Evolutionary conservation across 2,329 filamentous ascomycete genomes (phyloP), one percentile per base, ranked within the genome.

Genomic region (Fusarium sterilihyphosum): DNA sequence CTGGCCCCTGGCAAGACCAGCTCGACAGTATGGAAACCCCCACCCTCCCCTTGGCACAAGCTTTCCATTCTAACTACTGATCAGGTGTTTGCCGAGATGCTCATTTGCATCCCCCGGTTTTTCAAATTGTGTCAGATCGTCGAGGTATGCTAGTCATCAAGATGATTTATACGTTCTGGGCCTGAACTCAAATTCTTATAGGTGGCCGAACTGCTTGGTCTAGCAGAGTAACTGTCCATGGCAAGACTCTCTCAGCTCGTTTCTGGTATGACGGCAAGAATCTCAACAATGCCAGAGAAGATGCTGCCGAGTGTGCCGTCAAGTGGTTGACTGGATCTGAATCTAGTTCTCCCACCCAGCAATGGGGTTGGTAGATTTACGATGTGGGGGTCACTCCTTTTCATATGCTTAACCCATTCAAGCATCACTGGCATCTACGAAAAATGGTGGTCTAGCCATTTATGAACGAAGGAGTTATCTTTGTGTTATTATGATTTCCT

Each of bases 211-310:
- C 95, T 67, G 95, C 95, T 66, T 98, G 95, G 95, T 96, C 94
- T 66, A 93, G 92, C 85, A 89, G 88, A 67, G 94, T 97, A 67
- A 90, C 87, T n/a, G 89, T 97, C 66, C 86, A 89, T 77, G 92
- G 91, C 61, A 84, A 88, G 58, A 87, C 85, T 53, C 88, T 94
- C 78, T 81, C 88, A n/a, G 94, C 94, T 53, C 90, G 94, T 72
- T 97, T 91, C 84, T 98, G 94, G 94, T 98, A 97, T 84, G 95
- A 97, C 82, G 94, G 94, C 70, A 91, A 94, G 81, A 94, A 94
- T 80, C 88, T 96, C 82, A 91, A 95, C 86, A 97, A 97, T 80
- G 94, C 94, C 67, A 92, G 91, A 83, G 95, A 98, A 83, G 95
- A 98, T 81, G 95, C 94, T n/a, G 94, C 95, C 74, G 94, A 98